Percentiles rank a stretch among this genome's conserved stretches.
These are phyloP conservation scores for Eremochloa ophiuroides DNA, from an alignment of 176 grass and related monocot genomes.

Conservation along the genomic window DNA sequence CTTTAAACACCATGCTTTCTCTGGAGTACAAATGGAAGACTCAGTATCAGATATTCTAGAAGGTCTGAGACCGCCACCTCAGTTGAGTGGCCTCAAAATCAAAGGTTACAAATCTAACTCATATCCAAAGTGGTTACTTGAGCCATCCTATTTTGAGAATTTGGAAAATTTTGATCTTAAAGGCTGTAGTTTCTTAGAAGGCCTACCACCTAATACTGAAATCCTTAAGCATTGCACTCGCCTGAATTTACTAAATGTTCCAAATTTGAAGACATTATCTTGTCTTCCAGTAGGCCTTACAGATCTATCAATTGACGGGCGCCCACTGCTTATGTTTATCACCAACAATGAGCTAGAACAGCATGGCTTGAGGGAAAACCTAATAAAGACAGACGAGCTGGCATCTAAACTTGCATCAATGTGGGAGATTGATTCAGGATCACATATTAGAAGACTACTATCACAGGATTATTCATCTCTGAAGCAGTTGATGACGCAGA, in stretches of 20 bases:
- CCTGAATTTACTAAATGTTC: not conserved
- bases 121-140: slow-evolving; percentile 20
- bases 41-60: slow-evolving; percentile 21
- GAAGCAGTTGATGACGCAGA: not conserved
- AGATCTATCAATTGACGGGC: rapidly evolving
- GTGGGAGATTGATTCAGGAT: not conserved
- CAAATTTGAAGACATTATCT: not conserved
- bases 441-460: not conserved
- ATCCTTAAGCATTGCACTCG: not conserved
- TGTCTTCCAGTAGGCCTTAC: not conserved
- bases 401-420: not conserved
- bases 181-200: not conserved
- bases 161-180: not conserved
- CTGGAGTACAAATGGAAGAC: not conserved
- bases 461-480: not conserved
- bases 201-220: not conserved
- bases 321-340: slow-evolving; percentile 5
- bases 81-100: not conserved
- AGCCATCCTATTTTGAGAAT: not conserved
- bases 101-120: not conserved
- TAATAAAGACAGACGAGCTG: not conserved
- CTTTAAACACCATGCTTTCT: slow-evolving; percentile 4
- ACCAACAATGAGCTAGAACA: not conserved
- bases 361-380: not conserved
- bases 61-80: not conserved